Conservation (phyloP, 1,284 basidiomycete species). For the Cryptococcus hybrid region DNA sequence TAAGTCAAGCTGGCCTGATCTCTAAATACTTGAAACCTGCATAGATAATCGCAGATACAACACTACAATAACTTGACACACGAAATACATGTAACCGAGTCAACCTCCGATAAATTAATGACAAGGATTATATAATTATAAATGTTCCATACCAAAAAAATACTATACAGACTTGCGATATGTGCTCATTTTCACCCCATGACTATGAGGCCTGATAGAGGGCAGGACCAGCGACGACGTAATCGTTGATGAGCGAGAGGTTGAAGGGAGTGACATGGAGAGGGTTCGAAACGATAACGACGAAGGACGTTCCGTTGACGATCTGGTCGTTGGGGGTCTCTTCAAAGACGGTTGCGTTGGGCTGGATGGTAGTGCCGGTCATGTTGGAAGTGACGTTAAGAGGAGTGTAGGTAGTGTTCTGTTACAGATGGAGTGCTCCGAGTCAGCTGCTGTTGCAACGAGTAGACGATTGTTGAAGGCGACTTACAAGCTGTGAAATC, state of each 20-base stretch:
- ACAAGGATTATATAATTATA: no score
- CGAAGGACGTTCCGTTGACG: conserved; percentile 58
- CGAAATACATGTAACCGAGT: no score
- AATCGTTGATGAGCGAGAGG: conserved; percentile 55
- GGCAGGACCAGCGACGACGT: conserved; percentile 54
- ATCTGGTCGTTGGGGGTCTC: conserved; percentile 20
- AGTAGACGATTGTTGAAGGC: conserved; percentile 4
- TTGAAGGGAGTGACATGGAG: conserved; percentile 62
- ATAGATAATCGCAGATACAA: no score
- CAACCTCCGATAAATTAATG: no score
- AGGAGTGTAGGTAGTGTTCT: conserved; percentile 58
- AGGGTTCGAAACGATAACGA: conserved; percentile 58
- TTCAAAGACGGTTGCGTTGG: conserved; percentile 53
- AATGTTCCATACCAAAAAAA: no score
- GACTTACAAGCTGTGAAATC: not conserved
- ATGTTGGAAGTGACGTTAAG: conserved; percentile 51
- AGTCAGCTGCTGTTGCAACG: conserved; percentile 9
- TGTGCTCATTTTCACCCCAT: no score
- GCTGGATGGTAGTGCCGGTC: conserved; percentile 56
- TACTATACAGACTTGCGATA: no score
- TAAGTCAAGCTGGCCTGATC: no score
- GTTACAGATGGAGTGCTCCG: not conserved
- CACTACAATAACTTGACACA: no score
- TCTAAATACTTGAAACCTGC: no score
- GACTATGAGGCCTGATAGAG: no score